A percentile compares a stretch with the other conserved stretches of the same genome.
Evolutionary conservation across 345 rosid genomes (phyloP).

Genomic region (Salix koriyanagi): DNA sequence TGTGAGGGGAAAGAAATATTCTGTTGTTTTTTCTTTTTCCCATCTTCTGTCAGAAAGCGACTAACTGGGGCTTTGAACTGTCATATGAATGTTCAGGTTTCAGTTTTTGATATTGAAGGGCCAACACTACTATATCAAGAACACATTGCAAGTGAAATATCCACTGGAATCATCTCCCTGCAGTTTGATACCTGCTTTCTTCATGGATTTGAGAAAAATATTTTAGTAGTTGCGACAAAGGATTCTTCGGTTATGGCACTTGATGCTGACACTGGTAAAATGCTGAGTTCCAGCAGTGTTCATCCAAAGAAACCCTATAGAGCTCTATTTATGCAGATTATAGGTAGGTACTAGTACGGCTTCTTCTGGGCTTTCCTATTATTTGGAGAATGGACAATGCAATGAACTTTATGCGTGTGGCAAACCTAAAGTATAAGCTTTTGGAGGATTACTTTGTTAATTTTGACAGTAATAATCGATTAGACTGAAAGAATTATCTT

Average conservation of each 20-base stretch:
- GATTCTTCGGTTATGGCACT: slow-evolving; percentile 76
- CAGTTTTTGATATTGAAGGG: slow-evolving; percentile 58
- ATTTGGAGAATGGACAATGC: not conserved
- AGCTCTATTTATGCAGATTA: slow-evolving; percentile 71
- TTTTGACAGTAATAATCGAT: not conserved
- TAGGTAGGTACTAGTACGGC: slow-evolving; percentile 48
- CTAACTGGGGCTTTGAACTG: not conserved
- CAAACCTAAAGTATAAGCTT: not conserved
- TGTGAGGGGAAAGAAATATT: not conserved
- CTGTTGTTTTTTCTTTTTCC: not conserved
- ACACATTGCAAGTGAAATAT: slow-evolving; percentile 62
- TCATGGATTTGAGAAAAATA: slow-evolving; percentile 78
- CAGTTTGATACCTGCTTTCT: slow-evolving; percentile 61
- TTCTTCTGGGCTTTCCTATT: not conserved
- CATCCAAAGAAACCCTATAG: slow-evolving; percentile 81
- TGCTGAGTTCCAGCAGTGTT: slow-evolving; percentile 50
- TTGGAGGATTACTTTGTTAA: not conserved
- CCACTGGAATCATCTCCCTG: slow-evolving; percentile 57
- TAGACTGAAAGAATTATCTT: slow-evolving; percentile 2
- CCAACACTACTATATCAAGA: slow-evolving; percentile 45
- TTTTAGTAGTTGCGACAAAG: slow-evolving; percentile 66
- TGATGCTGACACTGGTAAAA: slow-evolving; percentile 66
- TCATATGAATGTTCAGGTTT: slow-evolving; percentile 43
- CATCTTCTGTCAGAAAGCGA: not conserved
- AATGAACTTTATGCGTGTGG: not conserved